These are phyloP conservation scores for Balansia obtecta DNA, from an alignment of 2,329 filamentous ascomycete genomes.

Conservation along the genomic window DNA sequence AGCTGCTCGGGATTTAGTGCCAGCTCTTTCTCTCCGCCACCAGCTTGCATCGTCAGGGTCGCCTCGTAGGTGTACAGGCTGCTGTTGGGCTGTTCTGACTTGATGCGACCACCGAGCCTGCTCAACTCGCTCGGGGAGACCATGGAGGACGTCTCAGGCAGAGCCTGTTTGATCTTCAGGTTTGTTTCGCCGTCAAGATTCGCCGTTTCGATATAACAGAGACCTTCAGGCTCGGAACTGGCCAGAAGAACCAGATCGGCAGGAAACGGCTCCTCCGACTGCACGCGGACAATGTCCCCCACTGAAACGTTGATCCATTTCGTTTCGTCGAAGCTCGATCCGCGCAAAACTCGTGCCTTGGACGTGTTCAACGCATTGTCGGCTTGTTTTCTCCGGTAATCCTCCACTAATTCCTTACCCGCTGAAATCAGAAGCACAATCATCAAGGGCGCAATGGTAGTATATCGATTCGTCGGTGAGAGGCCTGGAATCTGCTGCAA, in stretches of 20 bases:
- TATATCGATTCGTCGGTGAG: slow-evolving; percentile 89
- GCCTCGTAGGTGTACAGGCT: slow-evolving; percentile 98
- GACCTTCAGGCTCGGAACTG: slow-evolving; percentile 89
- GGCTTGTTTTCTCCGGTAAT: slow-evolving; percentile 77
- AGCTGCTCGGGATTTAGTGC: slow-evolving; percentile 86
- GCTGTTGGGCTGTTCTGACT: slow-evolving; percentile 95
- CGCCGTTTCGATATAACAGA: slow-evolving; percentile 97
- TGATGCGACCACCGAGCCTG: slow-evolving; percentile 71
- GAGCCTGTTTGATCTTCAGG: slow-evolving; percentile 94
- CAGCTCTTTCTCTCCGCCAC: slow-evolving; percentile 86
- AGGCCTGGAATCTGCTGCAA: slow-evolving; percentile 92
- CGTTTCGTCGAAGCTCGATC: slow-evolving; percentile 71
- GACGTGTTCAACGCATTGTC: slow-evolving; percentile 83
- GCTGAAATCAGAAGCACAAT: slow-evolving; percentile 91
- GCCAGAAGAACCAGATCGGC: slow-evolving; percentile 86
- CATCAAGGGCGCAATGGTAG: slow-evolving; percentile 86
- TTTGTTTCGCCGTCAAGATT: slow-evolving; percentile 98
- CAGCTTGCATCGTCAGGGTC: slow-evolving; percentile 79
- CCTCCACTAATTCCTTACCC: slow-evolving; percentile 86
- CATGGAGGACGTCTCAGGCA: slow-evolving; percentile 80
- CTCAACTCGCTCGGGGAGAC: slow-evolving; percentile 81
- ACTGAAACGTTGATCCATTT: slow-evolving; percentile 92
- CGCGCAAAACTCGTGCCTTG: slow-evolving; percentile 69
- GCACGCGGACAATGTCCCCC: slow-evolving; percentile 82
- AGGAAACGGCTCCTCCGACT: slow-evolving; percentile 91